A percentile compares a stretch with the other conserved stretches of the same genome.
phyloP scores from a whole-genome alignment of 805 yeast genomes.

The Candida palmyrensis region DNA sequence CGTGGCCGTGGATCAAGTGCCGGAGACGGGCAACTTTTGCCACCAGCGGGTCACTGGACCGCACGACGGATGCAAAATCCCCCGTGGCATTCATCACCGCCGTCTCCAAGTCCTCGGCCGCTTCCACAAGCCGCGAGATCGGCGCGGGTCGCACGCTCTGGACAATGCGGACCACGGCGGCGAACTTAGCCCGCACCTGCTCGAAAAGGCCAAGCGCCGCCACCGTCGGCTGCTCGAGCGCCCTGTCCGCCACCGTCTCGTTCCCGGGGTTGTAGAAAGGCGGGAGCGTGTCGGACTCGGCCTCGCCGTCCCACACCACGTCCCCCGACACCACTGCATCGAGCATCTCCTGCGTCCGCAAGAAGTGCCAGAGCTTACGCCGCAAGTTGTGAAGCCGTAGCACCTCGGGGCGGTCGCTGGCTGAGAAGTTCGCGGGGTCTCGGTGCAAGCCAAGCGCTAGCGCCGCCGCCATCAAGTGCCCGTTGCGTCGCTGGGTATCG shows the following conservation, averaged over 20 bases:
- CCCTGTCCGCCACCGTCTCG: conserved; percentile 6
- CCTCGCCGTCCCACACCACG: conserved; percentile 31
- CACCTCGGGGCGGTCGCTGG: neutral
- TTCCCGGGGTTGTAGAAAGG: neutral
- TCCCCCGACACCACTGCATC: conserved; percentile 43
- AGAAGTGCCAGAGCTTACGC: conserved; percentile 55
- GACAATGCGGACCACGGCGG: neutral
- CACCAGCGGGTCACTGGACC: too few relatives aligned
- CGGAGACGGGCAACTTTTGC: neutral
- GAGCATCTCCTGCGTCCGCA: conserved; percentile 39
- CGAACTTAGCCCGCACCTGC: neutral
- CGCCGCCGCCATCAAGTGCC: conserved; percentile 24
- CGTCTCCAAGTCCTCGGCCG: neutral
- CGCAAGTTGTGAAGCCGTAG: conserved; percentile 38
- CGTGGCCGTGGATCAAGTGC: neutral
- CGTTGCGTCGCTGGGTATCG: conserved; percentile 11
- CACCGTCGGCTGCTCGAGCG: conserved; percentile 5
- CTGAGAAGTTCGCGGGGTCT: too few relatives aligned
- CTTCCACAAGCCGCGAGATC: too few relatives aligned
- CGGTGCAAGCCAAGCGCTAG: conserved; percentile 27
- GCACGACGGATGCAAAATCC: too few relatives aligned
- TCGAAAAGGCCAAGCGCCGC: neutral
- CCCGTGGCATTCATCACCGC: neutral
- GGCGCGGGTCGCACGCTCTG: neutral
- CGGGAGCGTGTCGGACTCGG: conserved; percentile 49